Base-by-base conservation (phyloP, 805 yeast species). In the Suhomyces prunicola region DNA sequence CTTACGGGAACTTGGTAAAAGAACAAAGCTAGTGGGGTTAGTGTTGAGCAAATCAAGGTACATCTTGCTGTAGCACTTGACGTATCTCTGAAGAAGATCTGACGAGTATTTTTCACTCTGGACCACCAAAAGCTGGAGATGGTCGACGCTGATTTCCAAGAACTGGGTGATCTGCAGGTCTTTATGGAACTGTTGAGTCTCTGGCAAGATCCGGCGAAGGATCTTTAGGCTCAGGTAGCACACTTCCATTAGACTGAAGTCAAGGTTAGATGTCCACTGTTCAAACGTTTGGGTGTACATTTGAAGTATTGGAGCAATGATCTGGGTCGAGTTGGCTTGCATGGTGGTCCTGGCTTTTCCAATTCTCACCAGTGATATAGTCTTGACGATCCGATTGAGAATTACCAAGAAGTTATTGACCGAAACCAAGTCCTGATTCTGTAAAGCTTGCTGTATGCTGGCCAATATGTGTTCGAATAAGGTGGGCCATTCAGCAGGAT, bases 401-500 rank as follows among this genome's bases (percentile, higher is more conserved):
- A 89, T 84, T 15, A 84, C 70, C 53, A 91, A 73, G 10, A 83
- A 60, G 61, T 90, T 89, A 64, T 83, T 83, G 8, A 87, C 69
- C 41, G 82, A 77, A 4, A 84, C 73, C 41, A 83, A 67, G 55
- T 83, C 79, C 24, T 70, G 73, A 35, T 63, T 56, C 44, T 70
- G 68, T 26, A 72, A 68, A 15, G 77, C 77, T 10, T 73, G 68
- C 52, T 74, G 82, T 47, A 87, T 61, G 19, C 75, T 60, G 3
- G 61, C 61, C 45, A 81, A 77, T 1, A 87, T 55, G 12, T 85
- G 85, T 52, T 88, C 92, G 62, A 94, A 87, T 17, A 94, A 65
- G 2, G 79, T 68, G 0, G 96, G 91, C 97, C 97, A 94, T 46
- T 86, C 91, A 1, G 72, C 67, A 0, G 98, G 97, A 65, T 89